Conservation (phyloP, 805 yeast species). For the Candida silvatica region DNA sequence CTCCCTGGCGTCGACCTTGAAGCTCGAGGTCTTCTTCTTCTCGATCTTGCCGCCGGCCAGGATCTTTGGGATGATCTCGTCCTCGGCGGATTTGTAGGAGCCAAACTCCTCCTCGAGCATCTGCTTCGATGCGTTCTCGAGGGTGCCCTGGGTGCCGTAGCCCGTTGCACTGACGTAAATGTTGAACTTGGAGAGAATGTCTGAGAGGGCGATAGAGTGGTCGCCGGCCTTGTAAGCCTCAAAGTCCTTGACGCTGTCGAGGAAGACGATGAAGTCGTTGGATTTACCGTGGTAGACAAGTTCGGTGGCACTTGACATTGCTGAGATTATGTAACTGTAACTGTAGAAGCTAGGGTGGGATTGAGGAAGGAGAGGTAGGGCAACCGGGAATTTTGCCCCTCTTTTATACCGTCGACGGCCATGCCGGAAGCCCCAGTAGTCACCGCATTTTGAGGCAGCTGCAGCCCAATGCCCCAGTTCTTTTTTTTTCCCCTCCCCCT, state of each 20-base stretch:
- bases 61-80: conserved; percentile 43
- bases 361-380: not conserved
- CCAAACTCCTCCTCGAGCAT: conserved; percentile 68
- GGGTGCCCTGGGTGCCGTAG: conserved; percentile 60
- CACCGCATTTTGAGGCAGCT: too few species aligned
- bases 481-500: too few species aligned
- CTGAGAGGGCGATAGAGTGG: conserved; percentile 47
- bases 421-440: too few species aligned
- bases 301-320: conserved; percentile 27
- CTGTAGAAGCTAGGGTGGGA: not conserved
- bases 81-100: conserved; percentile 39
- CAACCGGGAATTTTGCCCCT: not conserved
- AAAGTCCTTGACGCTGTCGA: conserved; percentile 42
- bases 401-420: not conserved
- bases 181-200: conserved; percentile 55
- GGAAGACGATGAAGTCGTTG: conserved; percentile 59
- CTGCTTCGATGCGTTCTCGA: conserved; percentile 62
- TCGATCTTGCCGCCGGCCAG: conserved; percentile 52
- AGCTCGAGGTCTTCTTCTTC: conserved; percentile 6
- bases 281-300: conserved; percentile 58
- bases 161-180: conserved; percentile 55
- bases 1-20: too few species aligned
- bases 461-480: too few species aligned
- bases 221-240: conserved; percentile 43
- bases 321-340: too few species aligned